phyloP scores from a whole-genome alignment of 2,329 filamentous ascomycete genomes.

The Xylariomycetidae sp. region DNA sequence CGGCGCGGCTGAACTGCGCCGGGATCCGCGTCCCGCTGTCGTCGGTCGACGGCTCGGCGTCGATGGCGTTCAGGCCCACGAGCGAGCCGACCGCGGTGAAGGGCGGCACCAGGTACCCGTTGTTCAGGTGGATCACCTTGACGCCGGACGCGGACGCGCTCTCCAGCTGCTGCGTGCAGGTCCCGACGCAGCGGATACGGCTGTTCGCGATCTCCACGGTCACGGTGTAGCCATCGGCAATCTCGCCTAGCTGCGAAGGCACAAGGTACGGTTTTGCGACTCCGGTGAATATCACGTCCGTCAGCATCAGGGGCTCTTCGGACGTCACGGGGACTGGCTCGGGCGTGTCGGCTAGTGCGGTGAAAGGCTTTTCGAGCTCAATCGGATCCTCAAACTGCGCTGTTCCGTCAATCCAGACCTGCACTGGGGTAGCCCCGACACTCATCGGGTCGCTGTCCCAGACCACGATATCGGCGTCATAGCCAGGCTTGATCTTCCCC shows the following conservation, averaged over 20 bases:
- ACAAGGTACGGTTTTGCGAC: constrained; percentile 44
- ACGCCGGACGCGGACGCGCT: constrained; percentile 27
- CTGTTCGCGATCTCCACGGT: constrained; percentile 49
- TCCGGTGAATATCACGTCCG: constrained; percentile 50
- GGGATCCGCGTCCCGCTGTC: constrained; percentile 37
- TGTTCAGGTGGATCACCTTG: constrained; percentile 40
- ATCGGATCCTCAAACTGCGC: constrained; percentile 51
- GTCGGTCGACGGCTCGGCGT: constrained; percentile 48
- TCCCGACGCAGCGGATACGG: constrained; percentile 50
- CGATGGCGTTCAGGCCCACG: constrained; percentile 59
- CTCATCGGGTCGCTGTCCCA: constrained; percentile 59
- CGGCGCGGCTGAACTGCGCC: constrained; percentile 48
- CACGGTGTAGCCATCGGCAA: constrained; percentile 22
- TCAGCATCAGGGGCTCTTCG: constrained; percentile 32
- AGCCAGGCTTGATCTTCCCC: constrained; percentile 56
- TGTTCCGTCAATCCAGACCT: constrained; percentile 59
- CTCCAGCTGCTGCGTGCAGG: constrained; percentile 40
- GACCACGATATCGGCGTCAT: constrained; percentile 54
- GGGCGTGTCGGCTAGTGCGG: constrained; percentile 31
- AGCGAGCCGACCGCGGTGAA: constrained; percentile 56
- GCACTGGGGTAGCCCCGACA: constrained; percentile 51
- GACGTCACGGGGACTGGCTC: constrained; percentile 33
- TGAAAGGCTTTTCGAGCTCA: constrained; percentile 44
- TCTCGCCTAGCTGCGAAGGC: constrained; percentile 9
- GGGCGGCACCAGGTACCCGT: constrained; percentile 55